Base-by-base conservation (phyloP, 2,329 filamentous ascomycete genomes). In the Fusarium camptoceras region DNA sequence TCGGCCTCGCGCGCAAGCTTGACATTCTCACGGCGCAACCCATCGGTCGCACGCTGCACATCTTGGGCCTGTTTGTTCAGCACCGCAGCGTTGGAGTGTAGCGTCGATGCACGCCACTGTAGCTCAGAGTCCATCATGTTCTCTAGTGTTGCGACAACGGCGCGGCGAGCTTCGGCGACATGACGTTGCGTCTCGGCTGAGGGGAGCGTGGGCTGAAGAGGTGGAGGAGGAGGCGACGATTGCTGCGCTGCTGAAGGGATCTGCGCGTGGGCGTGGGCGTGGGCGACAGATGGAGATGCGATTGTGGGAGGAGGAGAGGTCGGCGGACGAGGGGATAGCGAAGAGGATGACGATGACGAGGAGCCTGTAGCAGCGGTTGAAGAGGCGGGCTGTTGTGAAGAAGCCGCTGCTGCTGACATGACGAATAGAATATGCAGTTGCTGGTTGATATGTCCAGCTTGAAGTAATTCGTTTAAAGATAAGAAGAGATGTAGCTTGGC, bases 61-160 rank as follows among this genome's bases (percentile, higher is more conserved):
- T 91, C 89, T 55, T 85, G 83, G 79, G 93, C 90, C 81, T 95
- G 93, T 76, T 83, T 85, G 41, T 84, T 83, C 51, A 95, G 88
- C 20, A 87, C 88, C 20, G 84, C 81, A 22, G 88, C 86, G 80
- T 94, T 94, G 57, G 83, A 79, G 82, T 95, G 92, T 54, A 96
- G 84, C 69, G 90, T 87, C 18, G 84, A 79, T 18, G 92, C 92
- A 66, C 92, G 91, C 60, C 86, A 86, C 71, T 88, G 87, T 51
- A 94, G 86, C 75, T 91, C 87, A 47, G 85, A 81, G 81, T 94
- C 91, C 71, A 94, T 84, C 73, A 90, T 87, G 77, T 91, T 90
- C 74, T 90, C 90, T 55, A 94, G 85, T 48, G 86, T 87, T 24
- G 88, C 89, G 34, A 89, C 82, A 55, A 91, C 83, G 11, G 87